These are phyloP conservation scores for Suhomyces bolitotheri DNA, from an alignment of 1,139 yeast genomes.

Conservation along the genomic window DNA sequence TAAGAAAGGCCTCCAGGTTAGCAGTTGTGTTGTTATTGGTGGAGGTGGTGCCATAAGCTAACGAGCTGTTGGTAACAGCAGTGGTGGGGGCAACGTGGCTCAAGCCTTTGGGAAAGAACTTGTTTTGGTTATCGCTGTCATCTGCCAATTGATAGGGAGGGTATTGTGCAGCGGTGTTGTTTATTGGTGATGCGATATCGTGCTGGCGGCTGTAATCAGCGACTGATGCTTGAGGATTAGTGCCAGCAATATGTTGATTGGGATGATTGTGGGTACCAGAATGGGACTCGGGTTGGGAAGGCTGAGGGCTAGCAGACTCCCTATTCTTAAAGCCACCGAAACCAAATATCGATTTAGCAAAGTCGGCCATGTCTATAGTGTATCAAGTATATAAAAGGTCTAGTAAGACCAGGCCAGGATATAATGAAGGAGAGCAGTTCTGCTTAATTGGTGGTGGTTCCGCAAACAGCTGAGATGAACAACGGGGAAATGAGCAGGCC, in stretches of 20 bases:
- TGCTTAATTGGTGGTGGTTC: too few species aligned
- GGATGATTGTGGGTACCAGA: background rate
- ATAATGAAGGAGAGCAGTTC: too few species aligned
- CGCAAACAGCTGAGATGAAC: background rate
- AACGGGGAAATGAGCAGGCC: too few species aligned
- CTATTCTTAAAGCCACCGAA: constrained; percentile 49
- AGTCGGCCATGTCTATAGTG: constrained; percentile 52
- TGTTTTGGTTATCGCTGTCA: constrained; percentile 18
- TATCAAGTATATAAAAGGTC: constrained; percentile 1
- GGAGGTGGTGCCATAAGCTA: constrained; percentile 70
- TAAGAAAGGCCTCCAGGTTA: constrained; percentile 26
- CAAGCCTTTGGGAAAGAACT: constrained; percentile 40
- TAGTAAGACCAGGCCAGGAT: too few species aligned
- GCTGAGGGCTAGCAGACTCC: constrained; percentile 16
- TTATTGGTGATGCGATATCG: constrained; percentile 1
- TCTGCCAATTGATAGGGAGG: constrained; percentile 9
- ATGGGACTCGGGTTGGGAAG: constrained; percentile 4
- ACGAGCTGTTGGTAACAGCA: constrained; percentile 59
- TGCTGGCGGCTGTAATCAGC: constrained; percentile 2
- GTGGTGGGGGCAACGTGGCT: constrained; percentile 56
- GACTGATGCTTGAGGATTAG: constrained; percentile 4
- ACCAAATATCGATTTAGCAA: constrained; percentile 62
- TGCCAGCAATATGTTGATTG: background rate
- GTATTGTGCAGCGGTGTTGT: constrained; percentile 5
- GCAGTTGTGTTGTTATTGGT: constrained; percentile 20